Conservation (phyloP, 805 yeast species). For the Starmerella apicola region DNA sequence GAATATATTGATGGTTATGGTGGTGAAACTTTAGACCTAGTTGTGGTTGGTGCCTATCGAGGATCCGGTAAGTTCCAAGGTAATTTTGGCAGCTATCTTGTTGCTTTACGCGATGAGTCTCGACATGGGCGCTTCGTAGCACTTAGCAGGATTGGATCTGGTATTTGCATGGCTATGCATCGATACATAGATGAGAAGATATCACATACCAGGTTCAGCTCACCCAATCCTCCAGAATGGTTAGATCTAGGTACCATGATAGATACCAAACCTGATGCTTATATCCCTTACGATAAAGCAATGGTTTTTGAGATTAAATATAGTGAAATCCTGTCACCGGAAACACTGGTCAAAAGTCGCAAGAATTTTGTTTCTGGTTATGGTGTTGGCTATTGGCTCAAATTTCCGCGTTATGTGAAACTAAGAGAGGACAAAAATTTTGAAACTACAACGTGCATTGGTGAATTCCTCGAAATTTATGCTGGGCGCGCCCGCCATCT, state of each 20-base stretch:
- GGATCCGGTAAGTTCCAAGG: constrained; percentile 43
- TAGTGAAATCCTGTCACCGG: constrained; percentile 46
- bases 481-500: neutral
- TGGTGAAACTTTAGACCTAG: constrained; percentile 74
- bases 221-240: constrained; percentile 14
- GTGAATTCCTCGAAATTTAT: constrained; percentile 33
- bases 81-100: constrained; percentile 43
- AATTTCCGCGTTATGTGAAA: constrained; percentile 60
- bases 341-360: constrained; percentile 25
- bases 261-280: constrained; percentile 28
- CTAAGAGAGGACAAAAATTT: constrained; percentile 59
- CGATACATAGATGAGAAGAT: constrained; percentile 46
- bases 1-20: constrained; percentile 67
- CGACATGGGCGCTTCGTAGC: constrained; percentile 39
- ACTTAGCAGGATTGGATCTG: constrained; percentile 75
- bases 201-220: constrained; percentile 45
- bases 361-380: too few species aligned
- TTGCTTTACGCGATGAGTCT: constrained; percentile 48
- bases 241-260: constrained; percentile 6
- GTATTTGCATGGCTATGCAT: constrained; percentile 55
- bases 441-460: constrained; percentile 41
- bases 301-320: constrained; percentile 76
- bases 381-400: constrained; percentile 55
- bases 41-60: constrained; percentile 65
- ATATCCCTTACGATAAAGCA: constrained; percentile 72